These are phyloP conservation scores for Arachis stenosperma DNA, from an alignment of 306 rosid genomes.

Conservation along the genomic window DNA sequence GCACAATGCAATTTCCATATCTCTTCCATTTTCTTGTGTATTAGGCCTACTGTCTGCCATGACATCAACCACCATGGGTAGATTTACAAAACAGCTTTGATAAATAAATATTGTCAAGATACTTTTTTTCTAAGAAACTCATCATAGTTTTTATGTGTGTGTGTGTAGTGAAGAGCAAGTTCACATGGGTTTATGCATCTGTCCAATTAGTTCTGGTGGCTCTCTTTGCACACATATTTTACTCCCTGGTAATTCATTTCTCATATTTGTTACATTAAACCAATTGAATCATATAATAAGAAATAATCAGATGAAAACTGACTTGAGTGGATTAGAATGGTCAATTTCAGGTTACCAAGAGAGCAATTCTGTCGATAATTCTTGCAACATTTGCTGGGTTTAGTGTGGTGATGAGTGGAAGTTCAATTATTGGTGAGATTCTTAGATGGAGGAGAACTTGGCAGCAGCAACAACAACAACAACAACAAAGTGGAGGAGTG, in stretches of 20 bases:
- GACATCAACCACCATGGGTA: constrained; percentile 97
- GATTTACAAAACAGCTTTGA: constrained; percentile 33
- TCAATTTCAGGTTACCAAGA: constrained; percentile 67
- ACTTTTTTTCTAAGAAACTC: constrained; percentile 14
- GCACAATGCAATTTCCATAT: constrained; percentile 74
- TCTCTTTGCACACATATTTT: constrained; percentile 84
- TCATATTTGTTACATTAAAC: constrained; percentile 22
- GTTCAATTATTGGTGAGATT: constrained; percentile 68
- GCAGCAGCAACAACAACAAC: constrained; percentile 45
- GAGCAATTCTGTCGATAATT: constrained; percentile 77
- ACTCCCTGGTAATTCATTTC: constrained; percentile 71
- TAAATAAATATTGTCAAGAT: constrained; percentile 1
- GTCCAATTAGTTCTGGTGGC: constrained; percentile 82
- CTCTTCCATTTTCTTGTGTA: constrained; percentile 96
- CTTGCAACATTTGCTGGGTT: constrained; percentile 93
- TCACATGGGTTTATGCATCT: constrained; percentile 83
- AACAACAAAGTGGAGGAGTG: background rate
- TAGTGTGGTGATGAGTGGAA: constrained; percentile 90
- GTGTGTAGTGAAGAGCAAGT: constrained; percentile 74
- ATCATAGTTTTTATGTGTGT: constrained; percentile 17
- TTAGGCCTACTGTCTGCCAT: constrained; percentile 88
- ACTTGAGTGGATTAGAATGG: constrained; percentile 19
- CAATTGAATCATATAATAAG: background rate
- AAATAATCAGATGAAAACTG: background rate
- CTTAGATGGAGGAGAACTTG: constrained; percentile 65